phyloP scores from a whole-genome alignment of 139 green algal species.

The Ettlia oleoabundans region DNA sequence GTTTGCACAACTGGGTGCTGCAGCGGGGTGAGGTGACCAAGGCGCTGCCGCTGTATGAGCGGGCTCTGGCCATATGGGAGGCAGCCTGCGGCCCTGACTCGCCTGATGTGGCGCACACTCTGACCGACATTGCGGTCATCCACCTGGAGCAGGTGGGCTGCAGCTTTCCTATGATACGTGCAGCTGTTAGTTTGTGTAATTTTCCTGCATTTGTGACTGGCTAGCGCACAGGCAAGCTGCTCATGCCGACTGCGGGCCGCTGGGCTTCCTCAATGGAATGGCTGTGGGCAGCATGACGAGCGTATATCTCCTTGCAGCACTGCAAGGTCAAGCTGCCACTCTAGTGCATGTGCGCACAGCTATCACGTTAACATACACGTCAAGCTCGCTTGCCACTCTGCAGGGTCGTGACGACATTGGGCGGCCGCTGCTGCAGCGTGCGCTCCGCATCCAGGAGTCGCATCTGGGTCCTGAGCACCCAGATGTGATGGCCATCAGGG shows the following conservation, averaged over 20 bases:
- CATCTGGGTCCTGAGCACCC: slow-evolving; percentile 86
- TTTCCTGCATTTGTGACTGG: too few species aligned
- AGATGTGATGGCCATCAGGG: slow-evolving; percentile 91
- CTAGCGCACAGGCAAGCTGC: too few species aligned
- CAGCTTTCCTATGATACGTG: not conserved
- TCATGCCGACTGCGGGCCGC: too few species aligned
- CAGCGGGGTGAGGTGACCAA: slow-evolving; percentile 46
- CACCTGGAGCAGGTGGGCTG: slow-evolving; percentile 85
- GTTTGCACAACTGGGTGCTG: too few species aligned
- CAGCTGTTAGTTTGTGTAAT: too few species aligned
- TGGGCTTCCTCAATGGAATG: too few species aligned
- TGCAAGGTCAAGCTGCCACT: too few species aligned
- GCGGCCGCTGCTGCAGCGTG: slow-evolving; percentile 83
- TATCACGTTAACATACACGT: too few species aligned
- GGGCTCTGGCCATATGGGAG: slow-evolving; percentile 85
- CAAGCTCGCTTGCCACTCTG: too few species aligned
- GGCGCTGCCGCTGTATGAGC: slow-evolving; percentile 88
- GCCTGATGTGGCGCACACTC: slow-evolving; percentile 88
- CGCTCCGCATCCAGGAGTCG: slow-evolving; percentile 80
- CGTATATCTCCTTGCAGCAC: too few species aligned
- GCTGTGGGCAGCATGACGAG: too few species aligned
- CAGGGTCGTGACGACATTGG: slow-evolving; percentile 80
- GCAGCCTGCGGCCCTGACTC: slow-evolving; percentile 66
- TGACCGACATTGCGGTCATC: slow-evolving; percentile 93
- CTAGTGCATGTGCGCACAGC: too few species aligned